Base-by-base conservation (phyloP, 257 asterid species). In the Ehretia macrophylla region DNA sequence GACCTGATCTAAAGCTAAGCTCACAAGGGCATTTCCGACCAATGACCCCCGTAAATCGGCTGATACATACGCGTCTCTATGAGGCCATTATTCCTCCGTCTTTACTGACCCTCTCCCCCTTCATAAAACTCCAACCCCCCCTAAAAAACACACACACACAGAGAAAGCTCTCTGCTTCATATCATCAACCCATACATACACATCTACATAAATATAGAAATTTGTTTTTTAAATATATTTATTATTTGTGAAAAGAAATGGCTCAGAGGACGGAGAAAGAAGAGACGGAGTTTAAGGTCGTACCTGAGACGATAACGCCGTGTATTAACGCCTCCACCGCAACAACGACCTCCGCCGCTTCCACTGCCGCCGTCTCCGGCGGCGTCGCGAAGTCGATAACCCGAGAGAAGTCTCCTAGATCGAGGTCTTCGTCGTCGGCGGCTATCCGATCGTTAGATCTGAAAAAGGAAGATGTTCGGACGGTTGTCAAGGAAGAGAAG, bases 241-340 rank as follows among this genome's bases (percentile, higher is more conserved):
- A 1, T 27, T 1, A 27, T 27, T 1, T 27, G 6, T 27, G 35
- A 27, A 27, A 27, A 27, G n/a, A 23, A 27, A 86, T 89, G 97
- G 95, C 94, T 67, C 97, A 82, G 74, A 86, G 66, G 64, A 82
- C 97, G 38, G 94, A 76, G 71, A 84, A 86, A 14, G 95, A 89
- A 66, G 95, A 89, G 46, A 68, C 89, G 53, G 97, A 88, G 66
- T 82, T 83, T 77, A 84, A 83, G 78, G 86, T 81, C 70, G 95
- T 75, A 48, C 79, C 90, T 17, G 95, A 88, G 55, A 67, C 86
- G 44, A 80, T 84, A 63, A 21, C 82, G 53, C 84, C 73, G 9
- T 88, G 96, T 68, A 86, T 81, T 16, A 88, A 72, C 51, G 64
- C 81, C 67, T 88, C 92, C 71, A 88, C 85, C 50, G 82, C 81